These are phyloP conservation scores for Luffa acutangula DNA, from an alignment of 306 rosid genomes.

Conservation along the genomic window DNA sequence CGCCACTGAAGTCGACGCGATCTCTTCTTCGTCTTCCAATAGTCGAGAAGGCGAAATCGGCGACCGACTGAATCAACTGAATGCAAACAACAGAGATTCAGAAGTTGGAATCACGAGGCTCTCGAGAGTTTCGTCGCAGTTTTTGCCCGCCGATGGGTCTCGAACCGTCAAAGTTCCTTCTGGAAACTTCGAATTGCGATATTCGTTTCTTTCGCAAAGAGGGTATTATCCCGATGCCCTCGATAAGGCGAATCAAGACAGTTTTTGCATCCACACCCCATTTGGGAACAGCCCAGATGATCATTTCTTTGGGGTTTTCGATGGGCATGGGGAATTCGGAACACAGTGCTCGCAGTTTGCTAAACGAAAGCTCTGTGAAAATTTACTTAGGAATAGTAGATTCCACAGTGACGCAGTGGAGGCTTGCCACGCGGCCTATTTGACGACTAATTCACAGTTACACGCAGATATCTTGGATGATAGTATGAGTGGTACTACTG, in stretches of 20 bases:
- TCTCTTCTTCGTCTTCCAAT: conserved; percentile 35
- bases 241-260: conserved; percentile 94
- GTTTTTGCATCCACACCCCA: conserved; percentile 89
- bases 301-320: conserved; percentile 87
- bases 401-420: conserved; percentile 61
- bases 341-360: conserved; percentile 86
- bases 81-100: conserved; percentile 41
- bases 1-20: conserved; percentile 18
- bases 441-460: conserved; percentile 64
- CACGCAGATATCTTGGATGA: conserved; percentile 71
- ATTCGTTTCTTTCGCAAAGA: conserved; percentile 74
- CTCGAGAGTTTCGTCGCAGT: conserved; percentile 89
- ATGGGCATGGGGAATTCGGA: conserved; percentile 92
- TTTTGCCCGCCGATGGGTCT: conserved; percentile 85
- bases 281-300: conserved; percentile 69
- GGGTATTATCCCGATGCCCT: conserved; percentile 97
- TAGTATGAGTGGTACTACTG: conserved; percentile 95
- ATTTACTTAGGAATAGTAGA: conserved; percentile 51
- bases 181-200: conserved; percentile 44
- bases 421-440: conserved; percentile 65
- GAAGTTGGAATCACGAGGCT: conserved; percentile 73
- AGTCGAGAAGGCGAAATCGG: conserved; percentile 31
- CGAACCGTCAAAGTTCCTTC: conserved; percentile 52
- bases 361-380: conserved; percentile 75
- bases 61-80: conserved; percentile 39